Percentiles rank a stretch among this genome's conserved stretches.
Conservation (phyloP, 2,329 filamentous ascomycete species). For the Sphaerulina musiva region DNA sequence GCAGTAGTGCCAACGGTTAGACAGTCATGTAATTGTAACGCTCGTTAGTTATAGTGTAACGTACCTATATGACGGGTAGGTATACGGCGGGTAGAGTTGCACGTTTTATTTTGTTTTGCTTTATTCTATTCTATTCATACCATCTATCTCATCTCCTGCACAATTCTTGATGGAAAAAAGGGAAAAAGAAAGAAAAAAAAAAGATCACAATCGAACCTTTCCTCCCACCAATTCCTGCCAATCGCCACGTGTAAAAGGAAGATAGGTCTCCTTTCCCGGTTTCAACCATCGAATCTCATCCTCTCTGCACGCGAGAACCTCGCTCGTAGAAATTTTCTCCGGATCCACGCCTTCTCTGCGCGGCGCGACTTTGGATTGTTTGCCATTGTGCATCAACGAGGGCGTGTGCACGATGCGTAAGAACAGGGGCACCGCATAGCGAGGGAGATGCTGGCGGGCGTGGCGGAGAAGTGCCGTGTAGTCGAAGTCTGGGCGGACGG, state of each 20-base stretch:
- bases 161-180: not conserved
- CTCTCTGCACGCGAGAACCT: slow-evolving; percentile 29
- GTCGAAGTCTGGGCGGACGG: slow-evolving; percentile 47
- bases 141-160: not conserved
- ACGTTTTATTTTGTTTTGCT: too few relatives aligned
- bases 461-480: slow-evolving; percentile 55
- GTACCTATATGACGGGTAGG: too few relatives aligned
- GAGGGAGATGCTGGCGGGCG: slow-evolving; percentile 55
- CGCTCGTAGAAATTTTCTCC: slow-evolving; percentile 41
- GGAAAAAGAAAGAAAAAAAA: too few relatives aligned
- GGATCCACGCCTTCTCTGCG: slow-evolving; percentile 61
- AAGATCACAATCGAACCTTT: slow-evolving; percentile 17
- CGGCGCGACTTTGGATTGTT: slow-evolving; percentile 69
- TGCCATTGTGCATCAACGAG: slow-evolving; percentile 66
- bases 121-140: too few relatives aligned
- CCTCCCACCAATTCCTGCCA: slow-evolving; percentile 38
- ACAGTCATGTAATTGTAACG: too few relatives aligned
- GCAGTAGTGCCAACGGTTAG: too few relatives aligned
- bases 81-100: too few relatives aligned
- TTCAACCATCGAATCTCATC: slow-evolving; percentile 48
- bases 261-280: slow-evolving; percentile 47
- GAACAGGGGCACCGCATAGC: slow-evolving; percentile 71
- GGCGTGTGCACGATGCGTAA: slow-evolving; percentile 53
- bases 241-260: slow-evolving; percentile 52
- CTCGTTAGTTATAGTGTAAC: too few relatives aligned